A percentile compares a stretch with the other conserved stretches of the same genome.
phyloP scores from a whole-genome alignment of 2,329 filamentous ascomycete species.

The Aspergillus ruber region DNA sequence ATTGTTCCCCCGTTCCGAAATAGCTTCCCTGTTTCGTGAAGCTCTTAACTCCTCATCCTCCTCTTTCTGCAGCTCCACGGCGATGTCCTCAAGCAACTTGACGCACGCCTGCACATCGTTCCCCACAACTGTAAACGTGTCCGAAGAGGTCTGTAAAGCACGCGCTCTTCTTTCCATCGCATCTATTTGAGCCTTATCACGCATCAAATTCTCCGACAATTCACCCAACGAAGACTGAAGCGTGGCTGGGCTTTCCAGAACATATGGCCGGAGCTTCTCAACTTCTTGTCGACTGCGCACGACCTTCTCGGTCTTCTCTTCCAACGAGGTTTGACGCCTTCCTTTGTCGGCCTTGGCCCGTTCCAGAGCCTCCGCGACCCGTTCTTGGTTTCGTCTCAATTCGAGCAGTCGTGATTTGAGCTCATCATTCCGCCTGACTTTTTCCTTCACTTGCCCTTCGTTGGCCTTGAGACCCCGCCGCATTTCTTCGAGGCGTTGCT shows the following conservation, averaged over 20 bases:
- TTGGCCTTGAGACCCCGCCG: conserved; percentile 70
- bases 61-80: conserved; percentile 77
- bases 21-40: conserved; percentile 72
- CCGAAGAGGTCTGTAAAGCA: conserved; percentile 82
- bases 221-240: conserved; percentile 78
- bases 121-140: conserved; percentile 78
- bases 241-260: conserved; percentile 76
- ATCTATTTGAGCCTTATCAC: conserved; percentile 81
- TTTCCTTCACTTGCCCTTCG: conserved; percentile 75
- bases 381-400: conserved; percentile 73
- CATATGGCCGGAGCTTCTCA: conserved; percentile 83
- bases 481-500: conserved; percentile 73
- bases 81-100: conserved; percentile 81
- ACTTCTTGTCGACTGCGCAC: conserved; percentile 75
- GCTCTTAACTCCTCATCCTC: conserved; percentile 82
- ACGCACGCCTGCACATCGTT: conserved; percentile 83
- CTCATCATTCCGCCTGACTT: conserved; percentile 78
- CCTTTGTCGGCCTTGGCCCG: conserved; percentile 74
- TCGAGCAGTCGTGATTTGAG: conserved; percentile 76
- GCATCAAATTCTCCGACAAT: conserved; percentile 67
- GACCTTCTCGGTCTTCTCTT: conserved; percentile 45
- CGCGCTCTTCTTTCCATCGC: conserved; percentile 78
- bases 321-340: conserved; percentile 58
- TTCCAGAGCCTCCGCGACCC: conserved; percentile 74
- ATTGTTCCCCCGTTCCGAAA: conserved; percentile 81